Evolutionary conservation across 2,329 filamentous ascomycete species (phyloP), one percentile per base, ranked within the genome.

Genomic region (Dendryphion nanum): DNA sequence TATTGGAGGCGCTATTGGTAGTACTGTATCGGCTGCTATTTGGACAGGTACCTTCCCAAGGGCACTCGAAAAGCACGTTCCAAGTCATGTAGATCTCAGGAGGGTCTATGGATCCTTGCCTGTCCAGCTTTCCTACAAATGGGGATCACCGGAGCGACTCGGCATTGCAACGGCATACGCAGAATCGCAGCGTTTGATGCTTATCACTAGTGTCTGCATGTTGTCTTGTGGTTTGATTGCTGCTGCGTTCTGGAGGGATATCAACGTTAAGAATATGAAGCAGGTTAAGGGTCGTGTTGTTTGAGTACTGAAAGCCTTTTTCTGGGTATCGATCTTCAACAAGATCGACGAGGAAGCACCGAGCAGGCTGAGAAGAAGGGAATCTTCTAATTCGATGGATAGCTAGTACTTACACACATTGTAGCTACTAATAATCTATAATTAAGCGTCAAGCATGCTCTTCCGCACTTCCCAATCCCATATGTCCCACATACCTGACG

Each of bases 31-130:
- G 0, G 74, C 74, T 0, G 79, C 81, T 4, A 77, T 85, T 44
- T 85, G 81, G 80, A 78, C 75, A 0, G 70, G 73, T 36, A 73
- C 74, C 1, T 76, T 85, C 47, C 72, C 71, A 7, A 57, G 69
- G 13, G 72, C 72, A 12, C 66, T 83, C n/a, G 48, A 41, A 12
- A 46, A 42, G 23, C 33, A 47, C 6, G 67, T 82, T 0, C 78
- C 78, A 14, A 32, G 65, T 2, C 53, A 59, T 2, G 56, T 51
- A 34, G 71, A 63, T 20, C 37, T 45, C 30, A 34, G 41, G 10
- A 46, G 43, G 8, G 65, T 83, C 32, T 78, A 78, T 44, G 70
- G 72, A 21, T 70, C 72, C 47, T 50, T 83, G 18, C 67, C 68
- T 1, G 69, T 66, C 6, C 82, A 84, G 44, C 56, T 82, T 8